A percentile compares a stretch with the other conserved stretches of the same genome.
phyloP scores from a whole-genome alignment of 176 grass and related monocot genomes.

The Tillandsia fasciculata region DNA sequence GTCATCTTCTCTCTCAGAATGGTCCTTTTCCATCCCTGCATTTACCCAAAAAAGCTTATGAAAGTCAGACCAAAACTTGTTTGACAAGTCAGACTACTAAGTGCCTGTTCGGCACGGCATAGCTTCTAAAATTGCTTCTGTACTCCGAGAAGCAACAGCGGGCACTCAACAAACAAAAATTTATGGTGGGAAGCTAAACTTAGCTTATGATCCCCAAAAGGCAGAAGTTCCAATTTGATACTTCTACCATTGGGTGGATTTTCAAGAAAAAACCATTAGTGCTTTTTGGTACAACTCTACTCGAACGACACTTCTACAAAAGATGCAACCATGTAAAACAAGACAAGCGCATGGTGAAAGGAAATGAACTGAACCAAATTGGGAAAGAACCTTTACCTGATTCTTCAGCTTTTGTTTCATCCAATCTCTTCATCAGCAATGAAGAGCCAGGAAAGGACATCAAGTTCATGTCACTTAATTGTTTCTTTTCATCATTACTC shows the following conservation, averaged over 20 bases:
- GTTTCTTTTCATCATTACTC: conserved; percentile 54
- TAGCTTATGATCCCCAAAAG: no score
- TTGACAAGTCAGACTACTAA: no score
- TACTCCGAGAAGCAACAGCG: not conserved
- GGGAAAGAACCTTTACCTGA: conserved; percentile 35
- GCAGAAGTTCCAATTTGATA: no score
- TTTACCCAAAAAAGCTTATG: conserved; percentile 2
- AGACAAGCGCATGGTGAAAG: not conserved
- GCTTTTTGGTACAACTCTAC: not conserved
- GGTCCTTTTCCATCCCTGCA: conserved; percentile 22
- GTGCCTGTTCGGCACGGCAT: no score
- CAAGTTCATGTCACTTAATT: conserved; percentile 60
- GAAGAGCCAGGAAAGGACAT: conserved; percentile 89
- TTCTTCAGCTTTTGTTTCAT: conserved; percentile 33
- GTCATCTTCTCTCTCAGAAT: not conserved
- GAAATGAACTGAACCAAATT: not conserved
- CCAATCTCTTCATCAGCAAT: conserved; percentile 75
- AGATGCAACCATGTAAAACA: no score
- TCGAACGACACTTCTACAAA: not conserved
- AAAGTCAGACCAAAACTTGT: not conserved
- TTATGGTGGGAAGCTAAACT: no score
- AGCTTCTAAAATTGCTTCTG: no score
- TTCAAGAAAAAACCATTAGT: no score
- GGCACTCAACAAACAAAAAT: not conserved
- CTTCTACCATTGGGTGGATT: no score